Evolutionary conservation across 768 basidiomycete genomes (phyloP).

Genomic region (Mrakia blollopis): DNA sequence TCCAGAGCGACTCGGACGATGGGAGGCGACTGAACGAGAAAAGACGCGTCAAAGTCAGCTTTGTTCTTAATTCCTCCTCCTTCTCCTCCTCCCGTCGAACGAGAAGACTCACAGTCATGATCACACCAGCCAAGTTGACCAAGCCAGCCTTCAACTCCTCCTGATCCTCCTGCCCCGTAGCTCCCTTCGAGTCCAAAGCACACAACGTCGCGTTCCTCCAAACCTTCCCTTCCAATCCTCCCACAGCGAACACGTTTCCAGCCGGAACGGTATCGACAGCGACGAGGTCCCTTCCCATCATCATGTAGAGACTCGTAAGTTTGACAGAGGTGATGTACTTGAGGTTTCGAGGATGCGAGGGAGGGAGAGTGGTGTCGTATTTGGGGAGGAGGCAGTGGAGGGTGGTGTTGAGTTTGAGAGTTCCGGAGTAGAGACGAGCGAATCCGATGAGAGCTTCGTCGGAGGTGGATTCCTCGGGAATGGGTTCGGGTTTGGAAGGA

Average conservation of each 20-base stretch:
- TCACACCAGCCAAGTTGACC: constrained; percentile 50
- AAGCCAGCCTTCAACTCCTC: constrained; percentile 29
- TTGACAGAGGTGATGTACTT: constrained; percentile 57
- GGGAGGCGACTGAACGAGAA: constrained; percentile 60
- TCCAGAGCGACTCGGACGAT: constrained; percentile 95
- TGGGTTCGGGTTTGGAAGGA: not conserved
- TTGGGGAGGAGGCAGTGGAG: constrained; percentile 81
- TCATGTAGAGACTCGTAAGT: constrained; percentile 79
- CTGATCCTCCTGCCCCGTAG: constrained; percentile 29
- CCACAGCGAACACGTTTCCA: constrained; percentile 91
- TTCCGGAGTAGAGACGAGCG: constrained; percentile 87
- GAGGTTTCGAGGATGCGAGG: constrained; percentile 63
- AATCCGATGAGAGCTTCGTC: constrained; percentile 80
- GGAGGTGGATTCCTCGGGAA: not conserved
- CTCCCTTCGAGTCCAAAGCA: constrained; percentile 51
- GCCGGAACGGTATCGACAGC: constrained; percentile 75
- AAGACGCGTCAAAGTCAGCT: not conserved
- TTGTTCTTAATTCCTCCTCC: not conserved
- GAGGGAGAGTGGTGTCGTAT: constrained; percentile 61
- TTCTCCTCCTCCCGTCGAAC: too few relatives aligned
- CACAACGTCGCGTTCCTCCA: constrained; percentile 88
- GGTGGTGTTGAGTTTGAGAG: constrained; percentile 58
- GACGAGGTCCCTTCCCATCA: constrained; percentile 97
- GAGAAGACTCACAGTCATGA: constrained; percentile 51
- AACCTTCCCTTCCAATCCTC: constrained; percentile 81